Evolutionary conservation across 1,284 basidiomycete genomes (phyloP).

Genomic region (Cryptococcus depauperatus): DNA sequence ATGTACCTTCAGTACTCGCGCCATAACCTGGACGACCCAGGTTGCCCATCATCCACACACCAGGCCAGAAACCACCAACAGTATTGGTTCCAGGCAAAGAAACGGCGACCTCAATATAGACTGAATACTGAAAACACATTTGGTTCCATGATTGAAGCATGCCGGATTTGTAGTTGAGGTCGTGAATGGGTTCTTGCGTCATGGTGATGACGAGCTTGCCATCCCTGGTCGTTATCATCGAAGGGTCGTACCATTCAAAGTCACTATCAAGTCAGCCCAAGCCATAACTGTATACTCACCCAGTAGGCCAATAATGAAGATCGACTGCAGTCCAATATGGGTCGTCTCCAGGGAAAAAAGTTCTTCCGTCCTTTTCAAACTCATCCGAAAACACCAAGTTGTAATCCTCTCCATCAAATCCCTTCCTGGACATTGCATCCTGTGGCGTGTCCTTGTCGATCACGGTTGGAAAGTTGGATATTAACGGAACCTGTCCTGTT

Average conservation of each 20-base stretch:
- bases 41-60: slow-evolving; percentile 48
- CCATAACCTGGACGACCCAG: slow-evolving; percentile 47
- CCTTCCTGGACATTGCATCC: slow-evolving; percentile 53
- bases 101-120: slow-evolving; percentile 39
- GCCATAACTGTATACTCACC: not conserved
- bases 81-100: slow-evolving; percentile 34
- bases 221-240: slow-evolving; percentile 64
- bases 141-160: slow-evolving; percentile 51
- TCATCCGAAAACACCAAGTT: slow-evolving; percentile 78
- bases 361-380: slow-evolving; percentile 61
- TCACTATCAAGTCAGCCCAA: slow-evolving; percentile 16
- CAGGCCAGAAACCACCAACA: slow-evolving; percentile 49
- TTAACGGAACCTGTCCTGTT: slow-evolving; percentile 57
- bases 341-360: slow-evolving; percentile 49
- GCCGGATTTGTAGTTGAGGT: slow-evolving; percentile 60
- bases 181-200: slow-evolving; percentile 58
- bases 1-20: slow-evolving; percentile 61
- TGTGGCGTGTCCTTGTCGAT: slow-evolving; percentile 63
- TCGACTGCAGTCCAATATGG: slow-evolving; percentile 49
- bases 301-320: slow-evolving; percentile 46
- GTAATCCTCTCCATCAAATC: slow-evolving; percentile 59
- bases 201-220: slow-evolving; percentile 79
- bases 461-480: slow-evolving; percentile 54
- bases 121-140: slow-evolving; percentile 41
- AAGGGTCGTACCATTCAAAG: slow-evolving; percentile 59